A percentile compares a stretch with the other conserved stretches of the same genome.
Conservation (phyloP, 441 rosid species). For the Pelargonium citronellum region DNA sequence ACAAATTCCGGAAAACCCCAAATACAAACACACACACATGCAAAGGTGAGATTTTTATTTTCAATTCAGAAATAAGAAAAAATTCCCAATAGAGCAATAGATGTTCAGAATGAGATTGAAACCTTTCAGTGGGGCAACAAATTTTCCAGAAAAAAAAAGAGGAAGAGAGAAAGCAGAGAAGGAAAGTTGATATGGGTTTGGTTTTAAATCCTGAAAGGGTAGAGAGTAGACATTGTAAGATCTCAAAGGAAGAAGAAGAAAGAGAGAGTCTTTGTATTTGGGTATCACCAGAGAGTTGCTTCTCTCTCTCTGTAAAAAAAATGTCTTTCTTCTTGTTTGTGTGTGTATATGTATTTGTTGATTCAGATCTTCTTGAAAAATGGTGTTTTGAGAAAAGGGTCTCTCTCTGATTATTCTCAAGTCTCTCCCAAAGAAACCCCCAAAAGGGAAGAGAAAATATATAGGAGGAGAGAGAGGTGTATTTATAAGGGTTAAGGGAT, state of each 20-base stretch:
- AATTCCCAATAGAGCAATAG: background rate
- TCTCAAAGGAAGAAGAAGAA: constrained; percentile 23
- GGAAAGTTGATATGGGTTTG: constrained; percentile 5
- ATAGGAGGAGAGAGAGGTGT: constrained; percentile 14
- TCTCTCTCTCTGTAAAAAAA: background rate
- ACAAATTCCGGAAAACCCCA: constrained; percentile 16
- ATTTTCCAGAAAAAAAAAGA: constrained; percentile 14
- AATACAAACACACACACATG: constrained; percentile 8
- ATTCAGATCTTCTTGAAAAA: constrained; percentile 16
- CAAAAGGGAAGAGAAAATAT: constrained; percentile 23
- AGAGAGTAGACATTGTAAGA: constrained; percentile 29
- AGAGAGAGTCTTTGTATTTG: background rate
- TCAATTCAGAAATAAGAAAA: background rate
- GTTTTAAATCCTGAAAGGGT: constrained; percentile 18
- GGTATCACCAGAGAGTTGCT: background rate
- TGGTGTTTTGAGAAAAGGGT: constrained; percentile 6
- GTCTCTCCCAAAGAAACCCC: constrained; percentile 22
- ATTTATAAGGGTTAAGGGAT: constrained; percentile 27
- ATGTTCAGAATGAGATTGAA: constrained; percentile 3
- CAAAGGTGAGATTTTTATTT: background rate
- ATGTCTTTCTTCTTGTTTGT: background rate
- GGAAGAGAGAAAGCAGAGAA: constrained; percentile 8
- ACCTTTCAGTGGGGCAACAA: background rate
- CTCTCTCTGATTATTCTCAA: background rate
- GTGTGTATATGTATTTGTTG: constrained; percentile 2